A percentile compares a stretch with the other conserved stretches of the same genome.
Conservation (phyloP, 495 filamentous ascomycete species). For the Hypoxylon fragiforme region DNA sequence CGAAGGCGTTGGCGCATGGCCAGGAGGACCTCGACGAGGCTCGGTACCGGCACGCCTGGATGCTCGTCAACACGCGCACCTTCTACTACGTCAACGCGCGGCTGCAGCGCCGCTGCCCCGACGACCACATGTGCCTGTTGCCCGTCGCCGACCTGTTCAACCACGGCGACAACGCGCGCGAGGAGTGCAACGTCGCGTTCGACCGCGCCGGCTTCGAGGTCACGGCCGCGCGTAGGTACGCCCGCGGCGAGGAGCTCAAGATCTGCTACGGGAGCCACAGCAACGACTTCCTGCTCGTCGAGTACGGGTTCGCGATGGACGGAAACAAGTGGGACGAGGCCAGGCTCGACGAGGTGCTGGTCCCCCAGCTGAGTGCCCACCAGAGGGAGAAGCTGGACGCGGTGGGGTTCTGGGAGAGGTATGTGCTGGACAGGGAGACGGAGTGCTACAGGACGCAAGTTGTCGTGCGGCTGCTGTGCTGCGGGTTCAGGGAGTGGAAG, state of each 20-base stretch:
- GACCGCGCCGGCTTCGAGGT: slow-evolving; percentile 64
- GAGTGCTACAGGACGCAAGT: slow-evolving; percentile 75
- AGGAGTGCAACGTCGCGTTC: slow-evolving; percentile 66
- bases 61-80: slow-evolving; percentile 79
- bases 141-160: slow-evolving; percentile 92
- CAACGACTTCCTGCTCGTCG: slow-evolving; percentile 79
- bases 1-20: slow-evolving; percentile 53
- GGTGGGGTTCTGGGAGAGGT: slow-evolving; percentile 68
- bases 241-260: slow-evolving; percentile 70
- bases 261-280: slow-evolving; percentile 80
- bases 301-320: slow-evolving; percentile 80
- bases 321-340: slow-evolving; percentile 69
- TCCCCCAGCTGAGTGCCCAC: slow-evolving; percentile 51
- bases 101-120: slow-evolving; percentile 55
- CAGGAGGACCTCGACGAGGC: slow-evolving; percentile 50
- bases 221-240: slow-evolving; percentile 56
- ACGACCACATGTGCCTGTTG: slow-evolving; percentile 78
- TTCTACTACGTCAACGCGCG: slow-evolving; percentile 70
- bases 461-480: slow-evolving; percentile 57
- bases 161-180: slow-evolving; percentile 66
- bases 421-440: slow-evolving; percentile 61
- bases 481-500: slow-evolving; percentile 41
- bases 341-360: slow-evolving; percentile 68
- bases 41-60: slow-evolving; percentile 72
- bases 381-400: slow-evolving; percentile 57